These are phyloP conservation scores for Parathielavia appendiculata DNA, from an alignment of 495 filamentous ascomycete genomes.

Conservation along the genomic window DNA sequence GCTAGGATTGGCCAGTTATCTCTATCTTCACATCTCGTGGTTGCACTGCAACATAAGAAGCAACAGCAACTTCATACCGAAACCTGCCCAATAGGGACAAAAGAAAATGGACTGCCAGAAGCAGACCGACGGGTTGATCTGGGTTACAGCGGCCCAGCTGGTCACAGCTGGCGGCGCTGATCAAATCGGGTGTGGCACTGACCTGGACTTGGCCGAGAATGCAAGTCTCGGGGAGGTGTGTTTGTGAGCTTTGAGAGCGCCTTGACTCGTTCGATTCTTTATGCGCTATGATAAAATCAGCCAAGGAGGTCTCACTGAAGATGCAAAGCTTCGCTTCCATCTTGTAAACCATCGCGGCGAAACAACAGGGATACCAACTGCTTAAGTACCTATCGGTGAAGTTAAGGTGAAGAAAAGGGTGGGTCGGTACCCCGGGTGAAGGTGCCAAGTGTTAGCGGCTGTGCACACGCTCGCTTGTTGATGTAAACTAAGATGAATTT, in stretches of 20 bases:
- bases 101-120: neutral
- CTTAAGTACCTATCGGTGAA: neutral
- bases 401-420: neutral
- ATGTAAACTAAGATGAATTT: neutral
- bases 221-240: constrained; percentile 1
- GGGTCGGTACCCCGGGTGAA: neutral
- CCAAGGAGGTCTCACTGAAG: neutral
- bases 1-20: neutral
- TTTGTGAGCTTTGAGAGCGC: neutral
- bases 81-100: neutral
- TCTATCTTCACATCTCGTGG: neutral
- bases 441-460: neutral
- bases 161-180: constrained; percentile 9
- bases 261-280: neutral
- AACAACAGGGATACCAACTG: neutral
- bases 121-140: neutral
- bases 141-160: constrained; percentile 4
- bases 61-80: neutral
- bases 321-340: neutral
- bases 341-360: neutral
- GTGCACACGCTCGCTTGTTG: neutral
- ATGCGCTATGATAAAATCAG: constrained; percentile 1
- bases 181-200: constrained; percentile 4
- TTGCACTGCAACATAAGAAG: constrained; percentile 10
- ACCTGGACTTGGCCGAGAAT: constrained; percentile 10